Evolutionary conservation across 345 rosid species (phyloP).

Genomic region (Anastatica hierochuntica): DNA sequence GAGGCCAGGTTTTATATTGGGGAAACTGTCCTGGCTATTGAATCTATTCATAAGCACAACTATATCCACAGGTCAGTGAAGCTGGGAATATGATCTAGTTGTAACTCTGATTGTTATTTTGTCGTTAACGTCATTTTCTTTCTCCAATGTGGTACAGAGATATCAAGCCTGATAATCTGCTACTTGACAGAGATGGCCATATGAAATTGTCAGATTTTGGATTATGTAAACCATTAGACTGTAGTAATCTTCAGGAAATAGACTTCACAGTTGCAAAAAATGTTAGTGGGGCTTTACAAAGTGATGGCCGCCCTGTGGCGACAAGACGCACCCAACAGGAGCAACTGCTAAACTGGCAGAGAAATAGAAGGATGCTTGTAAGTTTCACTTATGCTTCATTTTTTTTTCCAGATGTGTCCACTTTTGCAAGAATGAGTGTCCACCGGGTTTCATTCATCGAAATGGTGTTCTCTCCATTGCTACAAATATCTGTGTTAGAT

Average conservation of each 20-base stretch:
- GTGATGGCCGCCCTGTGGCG: slow-evolving; percentile 71
- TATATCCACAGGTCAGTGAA: slow-evolving; percentile 82
- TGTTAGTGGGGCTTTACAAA: slow-evolving; percentile 60
- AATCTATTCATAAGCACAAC: slow-evolving; percentile 92
- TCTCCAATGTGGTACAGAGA: slow-evolving; percentile 47
- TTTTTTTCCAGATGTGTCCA: background rate
- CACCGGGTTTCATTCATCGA: background rate
- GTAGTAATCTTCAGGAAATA: slow-evolving; percentile 88
- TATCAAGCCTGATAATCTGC: slow-evolving; percentile 95
- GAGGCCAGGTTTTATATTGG: slow-evolving; percentile 96
- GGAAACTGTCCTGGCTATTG: slow-evolving; percentile 94
- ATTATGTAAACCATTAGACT: slow-evolving; percentile 92
- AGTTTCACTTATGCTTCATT: slow-evolving; percentile 24
- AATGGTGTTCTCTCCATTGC: too few species aligned
- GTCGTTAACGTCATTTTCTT: background rate
- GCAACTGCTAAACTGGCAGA: slow-evolving; percentile 90
- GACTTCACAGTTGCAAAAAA: slow-evolving; percentile 58
- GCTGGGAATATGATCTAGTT: background rate
- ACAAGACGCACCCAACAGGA: slow-evolving; percentile 90
- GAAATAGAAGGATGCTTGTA: slow-evolving; percentile 94
- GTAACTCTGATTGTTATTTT: background rate
- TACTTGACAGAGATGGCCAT: slow-evolving; percentile 89
- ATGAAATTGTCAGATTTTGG: slow-evolving; percentile 98
- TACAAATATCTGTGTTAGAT: too few species aligned
- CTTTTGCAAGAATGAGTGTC: background rate